A percentile compares a stretch with the other conserved stretches of the same genome.
phyloP scores from a whole-genome alignment of 306 rosid species.

The Urtica urens region DNA sequence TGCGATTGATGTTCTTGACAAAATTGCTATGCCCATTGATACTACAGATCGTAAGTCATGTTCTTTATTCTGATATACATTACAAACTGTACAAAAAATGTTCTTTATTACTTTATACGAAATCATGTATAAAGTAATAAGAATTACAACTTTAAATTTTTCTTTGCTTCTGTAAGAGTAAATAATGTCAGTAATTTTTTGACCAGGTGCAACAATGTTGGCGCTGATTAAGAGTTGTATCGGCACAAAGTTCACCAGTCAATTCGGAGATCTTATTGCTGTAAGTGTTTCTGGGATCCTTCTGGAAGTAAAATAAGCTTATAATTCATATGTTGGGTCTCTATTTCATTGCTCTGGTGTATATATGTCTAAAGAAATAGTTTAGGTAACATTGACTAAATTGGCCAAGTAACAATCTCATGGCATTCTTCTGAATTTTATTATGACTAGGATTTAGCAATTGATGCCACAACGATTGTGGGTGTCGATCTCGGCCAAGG shows the following conservation, averaged over 20 bases:
- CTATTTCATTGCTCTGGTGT: no score
- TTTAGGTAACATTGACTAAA: no score
- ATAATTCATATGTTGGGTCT: no score
- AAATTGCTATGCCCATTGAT: slow-evolving; percentile 82
- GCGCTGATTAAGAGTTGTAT: slow-evolving; percentile 93
- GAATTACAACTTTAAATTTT: no score
- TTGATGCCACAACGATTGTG: slow-evolving; percentile 79
- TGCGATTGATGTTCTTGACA: slow-evolving; percentile 82
- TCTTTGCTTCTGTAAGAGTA: slow-evolving; percentile 5
- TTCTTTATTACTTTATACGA: no score
- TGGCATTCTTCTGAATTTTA: not conserved
- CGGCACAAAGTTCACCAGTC: slow-evolving; percentile 90
- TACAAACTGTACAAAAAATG: no score
- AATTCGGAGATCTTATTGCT: slow-evolving; percentile 93
- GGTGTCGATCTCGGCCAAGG: slow-evolving; percentile 93
- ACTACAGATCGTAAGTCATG: slow-evolving; percentile 69
- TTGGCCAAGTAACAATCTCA: not conserved
- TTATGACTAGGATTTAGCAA: slow-evolving; percentile 60
- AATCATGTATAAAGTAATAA: no score
- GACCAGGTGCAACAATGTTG: slow-evolving; percentile 71
- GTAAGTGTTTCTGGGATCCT: slow-evolving; percentile 75
- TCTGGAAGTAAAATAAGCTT: no score
- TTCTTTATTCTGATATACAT: not conserved
- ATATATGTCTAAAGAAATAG: no score
- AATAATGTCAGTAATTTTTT: slow-evolving; percentile 14